A percentile compares a stretch with the other conserved stretches of the same genome.
Conservation (phyloP, 2,329 filamentous ascomycete genomes). For the Rhynchosporium agropyri region DNA sequence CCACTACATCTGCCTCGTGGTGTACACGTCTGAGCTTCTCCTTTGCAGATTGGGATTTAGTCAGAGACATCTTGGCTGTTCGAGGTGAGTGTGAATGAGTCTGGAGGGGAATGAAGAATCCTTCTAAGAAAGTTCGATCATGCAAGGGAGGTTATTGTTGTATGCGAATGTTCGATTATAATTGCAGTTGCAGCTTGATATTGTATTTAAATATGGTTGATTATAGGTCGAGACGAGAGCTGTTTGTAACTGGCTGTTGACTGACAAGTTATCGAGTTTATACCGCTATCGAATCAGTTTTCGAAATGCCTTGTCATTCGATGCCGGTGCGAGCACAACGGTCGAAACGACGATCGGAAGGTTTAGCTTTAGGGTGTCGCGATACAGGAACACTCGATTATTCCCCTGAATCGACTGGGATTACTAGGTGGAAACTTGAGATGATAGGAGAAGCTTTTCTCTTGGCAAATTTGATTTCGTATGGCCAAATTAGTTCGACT, state of each 20-base stretch:
- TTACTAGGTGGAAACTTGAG: neutral
- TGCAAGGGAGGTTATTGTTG: constrained; percentile 13
- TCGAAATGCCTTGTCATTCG: too few species aligned
- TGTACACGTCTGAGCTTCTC: constrained; percentile 54
- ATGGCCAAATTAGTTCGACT: neutral
- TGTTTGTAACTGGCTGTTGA: constrained; percentile 25
- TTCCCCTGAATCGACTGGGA: constrained; percentile 15
- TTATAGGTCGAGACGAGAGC: constrained; percentile 20
- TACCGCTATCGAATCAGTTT: too few species aligned
- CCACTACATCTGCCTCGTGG: constrained; percentile 79
- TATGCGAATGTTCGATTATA: constrained; percentile 14
- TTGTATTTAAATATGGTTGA: constrained; percentile 23
- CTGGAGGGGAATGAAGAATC: constrained; percentile 2
- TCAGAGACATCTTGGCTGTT: neutral
- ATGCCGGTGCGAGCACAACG: constrained; percentile 1
- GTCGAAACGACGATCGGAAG: neutral
- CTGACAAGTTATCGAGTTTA: neutral
- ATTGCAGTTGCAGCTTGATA: constrained; percentile 18
- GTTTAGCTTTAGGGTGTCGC: constrained; percentile 7
- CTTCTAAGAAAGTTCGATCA: constrained; percentile 20
- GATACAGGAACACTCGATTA: constrained; percentile 10
- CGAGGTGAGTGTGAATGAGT: neutral
- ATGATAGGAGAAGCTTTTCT: neutral
- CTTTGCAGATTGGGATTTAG: constrained; percentile 26
- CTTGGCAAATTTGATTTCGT: too few species aligned